Percentiles rank a stretch among this genome's conserved stretches.
phyloP scores from a whole-genome alignment of 176 grass and related monocot genomes.

The Urochloa ruziziensis region DNA sequence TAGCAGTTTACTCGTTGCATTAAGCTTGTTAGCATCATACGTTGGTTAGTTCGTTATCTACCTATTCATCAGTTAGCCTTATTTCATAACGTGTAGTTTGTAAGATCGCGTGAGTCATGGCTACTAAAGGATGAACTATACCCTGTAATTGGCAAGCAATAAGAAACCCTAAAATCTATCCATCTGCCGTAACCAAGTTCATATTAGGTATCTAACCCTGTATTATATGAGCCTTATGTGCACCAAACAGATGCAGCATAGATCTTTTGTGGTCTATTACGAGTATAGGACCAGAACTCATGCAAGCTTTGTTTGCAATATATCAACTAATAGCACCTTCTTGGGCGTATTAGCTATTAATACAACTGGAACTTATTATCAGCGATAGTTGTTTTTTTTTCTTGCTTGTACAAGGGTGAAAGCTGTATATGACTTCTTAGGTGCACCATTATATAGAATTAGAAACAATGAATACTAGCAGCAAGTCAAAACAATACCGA shows the following conservation, averaged over 20 bases:
- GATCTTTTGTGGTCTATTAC: slow-evolving; percentile 1
- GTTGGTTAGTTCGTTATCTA: not conserved
- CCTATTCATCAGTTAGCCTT: not conserved
- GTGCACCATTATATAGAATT: not conserved
- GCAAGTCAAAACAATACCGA: not conserved
- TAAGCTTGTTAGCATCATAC: slow-evolving; percentile 3
- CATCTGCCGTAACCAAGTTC: too few relatives aligned
- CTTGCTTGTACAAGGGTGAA: slow-evolving; percentile 7
- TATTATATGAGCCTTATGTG: not conserved
- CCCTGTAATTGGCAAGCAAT: not conserved
- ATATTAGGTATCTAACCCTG: not conserved
- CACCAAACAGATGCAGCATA: not conserved
- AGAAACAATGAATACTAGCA: slow-evolving; percentile 11
- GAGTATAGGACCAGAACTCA: slow-evolving; percentile 7
- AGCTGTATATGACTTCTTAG: not conserved
- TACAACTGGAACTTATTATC: slow-evolving; percentile 8
- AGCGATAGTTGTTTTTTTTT: not conserved
- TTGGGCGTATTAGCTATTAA: not conserved
- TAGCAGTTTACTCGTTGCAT: not conserved
- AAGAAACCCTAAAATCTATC: not conserved
- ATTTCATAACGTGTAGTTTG: not conserved
- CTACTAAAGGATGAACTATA: not conserved
- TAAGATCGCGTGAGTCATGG: not conserved
- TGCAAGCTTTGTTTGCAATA: not conserved
- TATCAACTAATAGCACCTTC: slow-evolving; percentile 16